Percentiles rank a stretch among this genome's conserved stretches.
Evolutionary conservation across 208 protist genomes (phyloP).

Genomic region (Wallacemonas rigidus): DNA sequence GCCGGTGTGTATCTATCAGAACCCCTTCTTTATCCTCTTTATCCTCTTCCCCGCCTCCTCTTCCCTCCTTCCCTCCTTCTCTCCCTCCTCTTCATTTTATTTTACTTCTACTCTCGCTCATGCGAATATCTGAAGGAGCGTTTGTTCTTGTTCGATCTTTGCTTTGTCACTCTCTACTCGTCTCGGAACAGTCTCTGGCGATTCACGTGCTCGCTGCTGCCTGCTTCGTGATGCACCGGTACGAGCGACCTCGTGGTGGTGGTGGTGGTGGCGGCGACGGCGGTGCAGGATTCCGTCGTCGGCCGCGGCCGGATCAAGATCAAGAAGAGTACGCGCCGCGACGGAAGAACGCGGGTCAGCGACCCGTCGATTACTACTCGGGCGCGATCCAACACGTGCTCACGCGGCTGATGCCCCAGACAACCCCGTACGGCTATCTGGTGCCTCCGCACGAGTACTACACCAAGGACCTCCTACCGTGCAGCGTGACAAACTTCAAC

Average conservation of each 20-base stretch:
- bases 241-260: slow-evolving; percentile 16
- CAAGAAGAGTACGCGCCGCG: slow-evolving; percentile 82
- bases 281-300: slow-evolving; percentile 29
- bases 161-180: neutral
- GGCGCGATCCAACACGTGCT: slow-evolving; percentile 79
- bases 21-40: too few species aligned
- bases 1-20: too few species aligned
- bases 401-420: slow-evolving; percentile 64
- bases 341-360: slow-evolving; percentile 72
- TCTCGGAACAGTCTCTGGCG: slow-evolving; percentile 17
- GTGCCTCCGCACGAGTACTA: slow-evolving; percentile 85
- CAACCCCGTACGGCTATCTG: slow-evolving; percentile 75
- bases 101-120: neutral
- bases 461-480: slow-evolving; percentile 79
- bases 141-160: neutral
- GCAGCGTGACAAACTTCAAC: slow-evolving; percentile 71
- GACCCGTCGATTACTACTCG: slow-evolving; percentile 83
- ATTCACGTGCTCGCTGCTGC: too few species aligned
- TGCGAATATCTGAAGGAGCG: neutral
- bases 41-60: too few species aligned
- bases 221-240: slow-evolving; percentile 3
- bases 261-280: slow-evolving; percentile 19
- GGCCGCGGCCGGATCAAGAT: slow-evolving; percentile 62
- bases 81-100: neutral
- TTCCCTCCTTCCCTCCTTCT: neutral